Evolutionary conservation across 139 green algal species (phyloP), one percentile per base, ranked within the genome.

Genomic region (Coelastrella sp.): DNA sequence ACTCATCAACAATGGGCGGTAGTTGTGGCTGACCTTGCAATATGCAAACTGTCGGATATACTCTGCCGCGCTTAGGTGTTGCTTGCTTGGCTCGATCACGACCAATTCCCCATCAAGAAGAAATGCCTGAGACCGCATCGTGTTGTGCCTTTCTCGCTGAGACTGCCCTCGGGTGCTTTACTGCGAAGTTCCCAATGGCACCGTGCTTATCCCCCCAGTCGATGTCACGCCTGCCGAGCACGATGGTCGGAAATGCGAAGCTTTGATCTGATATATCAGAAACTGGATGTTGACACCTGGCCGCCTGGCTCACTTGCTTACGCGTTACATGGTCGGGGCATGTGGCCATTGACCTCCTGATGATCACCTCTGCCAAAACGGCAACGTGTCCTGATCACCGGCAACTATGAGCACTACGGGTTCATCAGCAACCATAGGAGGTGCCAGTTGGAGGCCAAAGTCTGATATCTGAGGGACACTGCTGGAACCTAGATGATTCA

Each of bases 61-160:
- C 22, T 82, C 84, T 17, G 84, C 84, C 6, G 70, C 68, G 12
- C 57, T 76, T 15, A 89, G 22, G 84, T 82, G 84, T 8, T 89
- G 66, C 20, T 66, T 24, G 20, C 0, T n/a, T 4, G 10, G 35
- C 6, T 88, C 63, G n/a, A 89, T 73, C 15, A 57, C 20, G 12
- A 68, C 35, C 22, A 15, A 49, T 7, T 89, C 68, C 15, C 68
- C 84, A 82, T 89, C 82, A 20, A 89, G 68, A 35, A 17, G 56
- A n/a, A 89, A 89, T n/a, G 78, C 5, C 19, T 12, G 20, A 24
- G 17, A 8, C 70, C n/a, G 20, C 17, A 78, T 78, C 8, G 4
- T 17, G 70, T 78, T 72, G 12, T 1, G 63, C 63, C 35, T 49
- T 49, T 49, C 35, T 49, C 35, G 35, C 35, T 49, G 35, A 49